These are phyloP conservation scores for Xerocomellus chrysenteron DNA, from an alignment of 768 basidiomycete species.

Conservation along the genomic window DNA sequence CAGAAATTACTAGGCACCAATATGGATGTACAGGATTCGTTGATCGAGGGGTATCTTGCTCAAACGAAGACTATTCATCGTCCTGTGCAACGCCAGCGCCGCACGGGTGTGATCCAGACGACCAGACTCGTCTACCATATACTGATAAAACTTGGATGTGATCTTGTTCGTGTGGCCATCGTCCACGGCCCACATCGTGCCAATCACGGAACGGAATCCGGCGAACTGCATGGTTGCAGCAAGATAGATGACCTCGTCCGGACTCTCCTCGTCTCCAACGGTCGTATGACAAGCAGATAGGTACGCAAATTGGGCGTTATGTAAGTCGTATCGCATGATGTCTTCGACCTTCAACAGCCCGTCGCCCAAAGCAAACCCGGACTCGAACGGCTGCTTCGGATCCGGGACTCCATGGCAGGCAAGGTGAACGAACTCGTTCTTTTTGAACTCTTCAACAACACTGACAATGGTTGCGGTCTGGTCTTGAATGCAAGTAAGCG, in stretches of 20 bases:
- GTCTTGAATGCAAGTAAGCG: not conserved
- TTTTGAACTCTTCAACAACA: not conserved
- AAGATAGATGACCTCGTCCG: conserved; percentile 1
- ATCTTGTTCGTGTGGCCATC: conserved; percentile 1
- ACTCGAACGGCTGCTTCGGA: not conserved
- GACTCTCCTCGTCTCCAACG: not conserved
- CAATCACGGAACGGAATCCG: conserved; percentile 7
- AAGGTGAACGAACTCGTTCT: conserved; percentile 3
- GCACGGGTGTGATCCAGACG: conserved; percentile 1
- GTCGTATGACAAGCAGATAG: not conserved
- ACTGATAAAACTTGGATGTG: conserved; percentile 4
- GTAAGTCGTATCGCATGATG: not conserved
- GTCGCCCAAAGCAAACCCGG: not conserved
- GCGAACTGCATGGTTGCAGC: conserved; percentile 1
- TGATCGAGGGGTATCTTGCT: conserved; percentile 8
- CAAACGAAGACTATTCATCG: not conserved
- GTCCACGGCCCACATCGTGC: conserved; percentile 3
- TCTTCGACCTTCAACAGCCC: not conserved
- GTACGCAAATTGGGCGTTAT: not conserved
- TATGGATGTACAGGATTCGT: conserved; percentile 13
- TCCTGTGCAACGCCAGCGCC: conserved; percentile 6
- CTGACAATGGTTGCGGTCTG: not conserved
- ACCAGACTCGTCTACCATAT: conserved; percentile 4
- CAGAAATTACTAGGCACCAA: conserved; percentile 6
- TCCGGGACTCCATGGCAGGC: conserved; percentile 23